Evolutionary conservation across 257 asterid species (phyloP).

Genomic region (Solanum neorickii): DNA sequence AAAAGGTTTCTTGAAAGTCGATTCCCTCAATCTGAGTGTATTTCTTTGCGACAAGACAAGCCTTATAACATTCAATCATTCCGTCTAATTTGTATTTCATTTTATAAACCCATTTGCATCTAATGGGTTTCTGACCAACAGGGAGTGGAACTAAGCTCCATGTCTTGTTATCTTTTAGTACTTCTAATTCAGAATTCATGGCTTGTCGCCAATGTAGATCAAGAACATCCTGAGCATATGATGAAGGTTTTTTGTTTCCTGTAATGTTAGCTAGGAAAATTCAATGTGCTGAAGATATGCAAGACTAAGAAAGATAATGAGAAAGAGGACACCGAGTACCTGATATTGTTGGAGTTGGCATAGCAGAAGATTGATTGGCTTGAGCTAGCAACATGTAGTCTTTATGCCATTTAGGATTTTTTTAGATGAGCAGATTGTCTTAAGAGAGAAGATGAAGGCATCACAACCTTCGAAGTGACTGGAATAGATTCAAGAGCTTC

Average conservation of each 20-base stretch:
- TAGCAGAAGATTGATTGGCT: not conserved
- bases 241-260: not conserved
- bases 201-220: not conserved
- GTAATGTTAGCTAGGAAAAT: not conserved
- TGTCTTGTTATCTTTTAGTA: not conserved
- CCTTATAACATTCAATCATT: not conserved
- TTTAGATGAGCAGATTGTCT: not conserved
- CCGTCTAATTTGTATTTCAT: not conserved
- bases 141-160: not conserved
- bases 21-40: not conserved
- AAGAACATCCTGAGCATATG: not conserved
- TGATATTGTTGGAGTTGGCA: not conserved
- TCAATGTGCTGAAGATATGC: not conserved
- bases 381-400: not conserved
- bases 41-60: not conserved
- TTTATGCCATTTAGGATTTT: not conserved
- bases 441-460: not conserved
- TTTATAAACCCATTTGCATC: not conserved
- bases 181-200: not conserved
- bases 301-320: not conserved
- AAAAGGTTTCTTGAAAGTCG: not conserved
- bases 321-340: conserved; percentile 1
- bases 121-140: not conserved
- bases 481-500: not conserved
- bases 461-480: not conserved